These are phyloP conservation scores for Dendrostoma leiphaemia DNA, from an alignment of 2,329 filamentous ascomycete genomes.

Conservation along the genomic window DNA sequence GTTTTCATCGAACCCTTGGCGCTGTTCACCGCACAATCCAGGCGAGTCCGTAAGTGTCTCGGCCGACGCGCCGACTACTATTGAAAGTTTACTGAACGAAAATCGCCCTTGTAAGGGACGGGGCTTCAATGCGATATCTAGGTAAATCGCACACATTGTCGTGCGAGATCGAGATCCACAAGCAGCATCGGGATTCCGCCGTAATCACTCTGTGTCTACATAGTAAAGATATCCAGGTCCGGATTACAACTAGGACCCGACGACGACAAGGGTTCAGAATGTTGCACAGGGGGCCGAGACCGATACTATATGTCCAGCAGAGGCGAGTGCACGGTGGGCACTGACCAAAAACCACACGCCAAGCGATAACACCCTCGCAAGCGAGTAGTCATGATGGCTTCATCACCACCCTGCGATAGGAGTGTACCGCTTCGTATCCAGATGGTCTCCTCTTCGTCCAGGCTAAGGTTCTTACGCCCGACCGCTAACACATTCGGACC, in stretches of 20 bases:
- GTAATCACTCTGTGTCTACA: too few species aligned
- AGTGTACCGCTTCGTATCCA: not conserved
- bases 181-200: constrained; percentile 2
- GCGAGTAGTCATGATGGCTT: constrained; percentile 8
- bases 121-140: not conserved
- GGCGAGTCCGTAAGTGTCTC: not conserved
- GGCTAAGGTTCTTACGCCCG: not conserved
- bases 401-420: not conserved
- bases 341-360: not conserved
- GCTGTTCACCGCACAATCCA: not conserved
- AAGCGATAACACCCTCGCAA: not conserved
- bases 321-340: not conserved
- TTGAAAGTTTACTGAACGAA: not conserved
- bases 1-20: too few species aligned
- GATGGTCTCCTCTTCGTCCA: not conserved
- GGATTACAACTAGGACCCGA: not conserved
- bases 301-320: too few species aligned
- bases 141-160: too few species aligned
- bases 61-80: not conserved
- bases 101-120: not conserved
- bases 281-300: too few species aligned
- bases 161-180: constrained; percentile 14
- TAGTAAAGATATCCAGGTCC: constrained; percentile 4
- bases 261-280: too few species aligned
- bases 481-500: not conserved